Evolutionary conservation across 2,329 filamentous ascomycete species (phyloP).

Genomic region (Colletotrichum caudatum): DNA sequence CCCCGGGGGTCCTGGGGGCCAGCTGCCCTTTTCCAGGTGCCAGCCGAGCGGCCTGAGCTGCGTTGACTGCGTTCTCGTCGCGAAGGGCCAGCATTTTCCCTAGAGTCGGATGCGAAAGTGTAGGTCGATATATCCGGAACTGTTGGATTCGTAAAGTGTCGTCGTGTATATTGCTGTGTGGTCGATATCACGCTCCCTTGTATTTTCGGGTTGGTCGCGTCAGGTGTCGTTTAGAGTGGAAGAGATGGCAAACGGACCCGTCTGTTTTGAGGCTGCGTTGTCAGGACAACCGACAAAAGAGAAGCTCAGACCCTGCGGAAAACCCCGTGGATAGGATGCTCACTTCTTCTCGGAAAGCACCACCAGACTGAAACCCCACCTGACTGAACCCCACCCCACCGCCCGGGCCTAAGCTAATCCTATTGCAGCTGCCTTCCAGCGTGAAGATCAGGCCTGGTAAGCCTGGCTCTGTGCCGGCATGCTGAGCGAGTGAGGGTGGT

Average conservation of each 20-base stretch:
- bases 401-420: slow-evolving; percentile 38
- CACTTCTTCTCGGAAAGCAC: slow-evolving; percentile 9
- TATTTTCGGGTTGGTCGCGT: slow-evolving; percentile 8
- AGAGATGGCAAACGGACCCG: slow-evolving; percentile 19
- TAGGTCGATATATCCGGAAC: not conserved
- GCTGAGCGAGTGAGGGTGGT: slow-evolving; percentile 34
- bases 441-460: slow-evolving; percentile 32
- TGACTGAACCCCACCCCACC: slow-evolving; percentile 38
- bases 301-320: slow-evolving; percentile 39
- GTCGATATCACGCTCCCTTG: slow-evolving; percentile 7
- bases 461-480: slow-evolving; percentile 27
- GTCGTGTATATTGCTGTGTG: not conserved
- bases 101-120: not conserved
- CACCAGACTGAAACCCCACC: slow-evolving; percentile 33
- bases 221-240: slow-evolving; percentile 17
- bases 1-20: slow-evolving; percentile 82
- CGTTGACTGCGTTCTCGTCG: slow-evolving; percentile 43
- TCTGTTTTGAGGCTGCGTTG: slow-evolving; percentile 38
- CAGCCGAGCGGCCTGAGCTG: slow-evolving; percentile 41
- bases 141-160: slow-evolving; percentile 2
- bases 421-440: slow-evolving; percentile 37
- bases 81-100: slow-evolving; percentile 41
- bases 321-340: slow-evolving; percentile 17
- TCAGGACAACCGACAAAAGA: slow-evolving; percentile 27
- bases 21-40: slow-evolving; percentile 52